Base-by-base conservation (phyloP, 164 flowering plant genomes). In the Taxillus chinensis region DNA sequence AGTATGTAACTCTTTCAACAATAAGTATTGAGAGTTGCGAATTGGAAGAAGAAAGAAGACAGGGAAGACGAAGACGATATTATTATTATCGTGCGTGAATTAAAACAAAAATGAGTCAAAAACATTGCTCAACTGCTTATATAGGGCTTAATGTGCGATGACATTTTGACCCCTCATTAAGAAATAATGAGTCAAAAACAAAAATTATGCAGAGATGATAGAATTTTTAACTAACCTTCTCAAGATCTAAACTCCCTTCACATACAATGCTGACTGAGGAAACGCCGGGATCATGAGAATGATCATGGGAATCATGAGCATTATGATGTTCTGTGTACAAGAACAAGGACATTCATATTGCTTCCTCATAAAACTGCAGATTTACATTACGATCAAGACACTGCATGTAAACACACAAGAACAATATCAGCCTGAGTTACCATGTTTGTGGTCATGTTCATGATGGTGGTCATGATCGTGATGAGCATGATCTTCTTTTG, bases 241-340 rank as follows among this genome's bases (percentile, higher is more conserved):
- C 97, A 53, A 93, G 89, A 70, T 93, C 99, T 67, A 93, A 78
- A 78, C 59, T 87, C 59, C 97, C 99, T 72, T 93, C 97, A 74
- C 96, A 93, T 71, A 93, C 99, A 55, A 93, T 83, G 83, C 99
- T 93, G 65, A 93, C 91, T 3, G 97, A 93, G 62, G 97, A 77
- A 79, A 93, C 96, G 57, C 97, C 97, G 64, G 99, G 97, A 70
- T 93, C 97, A 68, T 90, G 98, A 51, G 82, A 78, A 70, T 93
- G 98, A 76, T 85, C 92, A 60, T 93, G 91, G 59, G 80, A 66
- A 78, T 92, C 95, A 67, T 83, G 82, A 71, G 60, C 70, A 64
- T 75, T 74, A 72, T 85, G 83, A 74, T 88, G 92, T 13, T 82
- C 97, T 90, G 89, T 77, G 74, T 54, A 66, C 51, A 66, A 37